Base-by-base conservation (phyloP, 2,329 filamentous ascomycete genomes). In the Fusarium sulawesiense region DNA sequence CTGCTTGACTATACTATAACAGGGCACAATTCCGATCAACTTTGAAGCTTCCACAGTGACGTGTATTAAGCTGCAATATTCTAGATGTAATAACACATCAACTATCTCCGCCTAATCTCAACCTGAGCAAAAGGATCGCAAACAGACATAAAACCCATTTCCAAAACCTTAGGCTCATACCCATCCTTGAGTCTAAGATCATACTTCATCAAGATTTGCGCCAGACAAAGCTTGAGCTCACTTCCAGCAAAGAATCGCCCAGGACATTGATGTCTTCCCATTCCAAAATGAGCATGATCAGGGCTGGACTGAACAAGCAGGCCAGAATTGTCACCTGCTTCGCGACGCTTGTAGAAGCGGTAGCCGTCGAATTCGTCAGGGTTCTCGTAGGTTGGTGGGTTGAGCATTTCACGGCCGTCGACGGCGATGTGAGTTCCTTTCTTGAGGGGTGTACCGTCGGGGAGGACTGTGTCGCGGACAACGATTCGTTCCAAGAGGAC, bases 61-160 rank as follows among this genome's bases (percentile, higher is more conserved):
- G 4, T n/a, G 3, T n/a, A n/a, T 11, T n/a, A 6, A 11, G 2
- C 16, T 11, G 5, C 3, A n/a, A 37, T 1, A 11, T 11, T 0
- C 10, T 6, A n/a, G 7, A 11, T n/a, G 2, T 7, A 1, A 4
- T 18, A n/a, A 4, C 5, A 10, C 16, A 10, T 3, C 1, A 4
- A 11, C 34, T 37, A 37, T 6, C 34, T 34, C 14, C 25, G 27
- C 7, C 10, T 12, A 16, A 58, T 21, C 11, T 56, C 34, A 0
- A 58, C 5, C 34, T 56, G 20, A 2, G 21, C 20, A 7, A 7
- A 44, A 7, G 34, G 56, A 18, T 58, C 34, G 3, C 20, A 42
- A 3, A 25, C 11, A 11, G 27, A 42, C 21, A 58, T 7, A 0
- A 58, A 34, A 2, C 34, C 49, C 14, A 56, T 5, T 18, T 34